Percentiles rank a stretch among this genome's conserved stretches.
These are phyloP conservation scores for Rhodomyrtus tomentosa DNA, from an alignment of 345 rosid species.

Conservation along the genomic window DNA sequence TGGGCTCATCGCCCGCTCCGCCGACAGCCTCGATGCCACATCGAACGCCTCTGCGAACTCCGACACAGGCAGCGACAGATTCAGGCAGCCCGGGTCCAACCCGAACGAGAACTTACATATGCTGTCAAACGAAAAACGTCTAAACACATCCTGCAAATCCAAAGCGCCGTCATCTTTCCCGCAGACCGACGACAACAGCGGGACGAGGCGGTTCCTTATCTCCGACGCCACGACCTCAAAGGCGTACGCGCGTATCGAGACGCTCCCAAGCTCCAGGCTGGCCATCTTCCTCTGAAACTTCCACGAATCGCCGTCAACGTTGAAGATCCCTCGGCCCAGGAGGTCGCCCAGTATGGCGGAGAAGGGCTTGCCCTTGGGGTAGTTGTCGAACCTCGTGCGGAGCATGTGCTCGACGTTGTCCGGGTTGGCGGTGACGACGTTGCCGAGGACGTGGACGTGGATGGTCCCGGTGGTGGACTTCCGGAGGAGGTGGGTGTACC, in stretches of 20 bases:
- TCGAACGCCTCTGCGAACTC: constrained; percentile 55
- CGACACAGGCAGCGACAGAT: constrained; percentile 29
- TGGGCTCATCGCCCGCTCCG: constrained; percentile 34
- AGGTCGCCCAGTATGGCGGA: constrained; percentile 49
- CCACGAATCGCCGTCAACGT: constrained; percentile 62
- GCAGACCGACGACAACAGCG: constrained; percentile 23
- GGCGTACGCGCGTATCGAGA: constrained; percentile 30
- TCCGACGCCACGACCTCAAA: constrained; percentile 29
- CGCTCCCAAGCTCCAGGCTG: constrained; percentile 46
- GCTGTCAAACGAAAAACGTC: constrained; percentile 52
- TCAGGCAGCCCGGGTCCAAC: constrained; percentile 46
- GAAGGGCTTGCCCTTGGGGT: constrained; percentile 63
- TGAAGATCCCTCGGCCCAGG: constrained; percentile 58
- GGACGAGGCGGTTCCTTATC: constrained; percentile 27
- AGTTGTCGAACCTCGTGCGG: constrained; percentile 46
- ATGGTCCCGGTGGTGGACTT: constrained; percentile 28
- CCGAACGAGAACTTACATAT: constrained; percentile 57
- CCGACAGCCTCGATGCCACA: constrained; percentile 36
- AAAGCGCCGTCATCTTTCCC: constrained; percentile 13
- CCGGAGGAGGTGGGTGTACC: constrained; percentile 30
- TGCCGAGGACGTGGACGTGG: constrained; percentile 32
- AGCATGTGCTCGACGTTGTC: constrained; percentile 54
- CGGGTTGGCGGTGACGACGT: constrained; percentile 41
- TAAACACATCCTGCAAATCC: constrained; percentile 55
- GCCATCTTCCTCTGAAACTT: constrained; percentile 58